These are phyloP conservation scores for Chaetomium globosum DNA, from an alignment of 2,329 filamentous ascomycete species.

Conservation along the genomic window DNA sequence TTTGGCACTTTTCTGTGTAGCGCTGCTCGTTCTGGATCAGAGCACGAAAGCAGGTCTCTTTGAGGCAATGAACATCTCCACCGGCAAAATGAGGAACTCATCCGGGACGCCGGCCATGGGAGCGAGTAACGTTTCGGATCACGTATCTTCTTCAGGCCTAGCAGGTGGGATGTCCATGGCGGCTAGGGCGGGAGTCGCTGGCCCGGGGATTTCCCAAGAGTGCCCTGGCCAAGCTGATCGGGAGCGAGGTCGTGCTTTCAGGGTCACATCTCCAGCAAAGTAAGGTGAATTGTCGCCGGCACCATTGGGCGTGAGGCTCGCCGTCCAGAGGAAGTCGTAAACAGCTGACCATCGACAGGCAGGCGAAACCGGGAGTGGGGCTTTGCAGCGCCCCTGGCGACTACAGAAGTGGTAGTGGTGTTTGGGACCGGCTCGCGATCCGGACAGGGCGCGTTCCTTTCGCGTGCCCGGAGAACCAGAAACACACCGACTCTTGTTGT, in stretches of 20 bases:
- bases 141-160: neutral
- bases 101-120: slow-evolving; percentile 5
- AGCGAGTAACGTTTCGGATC: slow-evolving; percentile 9
- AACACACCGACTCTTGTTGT: slow-evolving; percentile 37
- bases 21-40: slow-evolving; percentile 10
- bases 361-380: slow-evolving; percentile 5
- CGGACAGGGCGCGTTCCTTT: slow-evolving; percentile 35
- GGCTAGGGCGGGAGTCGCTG: slow-evolving; percentile 21
- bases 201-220: neutral
- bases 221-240: slow-evolving; percentile 6
- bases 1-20: slow-evolving; percentile 24
- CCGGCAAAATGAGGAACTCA: neutral
- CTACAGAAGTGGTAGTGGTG: slow-evolving; percentile 1
- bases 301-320: slow-evolving; percentile 27
- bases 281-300: slow-evolving; percentile 30
- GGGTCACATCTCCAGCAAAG: slow-evolving; percentile 22
- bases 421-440: slow-evolving; percentile 28
- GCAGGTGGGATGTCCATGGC: slow-evolving; percentile 4
- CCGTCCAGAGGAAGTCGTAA: slow-evolving; percentile 13
- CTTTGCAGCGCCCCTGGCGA: slow-evolving; percentile 13
- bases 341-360: slow-evolving; percentile 17
- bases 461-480: slow-evolving; percentile 36
- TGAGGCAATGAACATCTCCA: neutral
- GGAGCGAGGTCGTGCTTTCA: slow-evolving; percentile 17
- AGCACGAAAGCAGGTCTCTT: neutral